These are phyloP conservation scores for Spergularia azorica DNA, from an alignment of 179 eudicot species.

Conservation along the genomic window DNA sequence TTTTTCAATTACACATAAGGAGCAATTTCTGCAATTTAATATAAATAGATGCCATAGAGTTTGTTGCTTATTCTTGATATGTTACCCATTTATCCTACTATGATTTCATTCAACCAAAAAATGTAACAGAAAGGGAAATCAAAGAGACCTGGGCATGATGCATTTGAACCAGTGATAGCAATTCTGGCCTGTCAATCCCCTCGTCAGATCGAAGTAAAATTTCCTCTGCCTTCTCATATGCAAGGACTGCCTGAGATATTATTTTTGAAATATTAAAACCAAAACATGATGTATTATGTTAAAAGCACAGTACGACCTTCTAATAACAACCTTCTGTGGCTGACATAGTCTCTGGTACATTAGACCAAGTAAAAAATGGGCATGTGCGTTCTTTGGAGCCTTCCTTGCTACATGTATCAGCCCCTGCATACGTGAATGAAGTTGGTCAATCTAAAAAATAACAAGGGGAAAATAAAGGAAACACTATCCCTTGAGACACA, in stretches of 20 bases:
- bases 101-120: background rate
- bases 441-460: background rate
- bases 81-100: background rate
- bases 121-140: background rate
- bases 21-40: background rate
- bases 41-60: background rate
- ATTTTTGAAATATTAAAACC: conserved; percentile 2
- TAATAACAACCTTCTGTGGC: conserved; percentile 73
- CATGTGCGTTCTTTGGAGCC: conserved; percentile 97
- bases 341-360: conserved; percentile 96
- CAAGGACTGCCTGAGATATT: conserved; percentile 59
- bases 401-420: conserved; percentile 87
- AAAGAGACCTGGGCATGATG: conserved; percentile 91
- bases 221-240: conserved; percentile 89
- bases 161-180: conserved; percentile 85
- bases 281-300: conserved; percentile 11
- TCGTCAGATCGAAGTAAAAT: conserved; percentile 83
- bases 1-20: background rate
- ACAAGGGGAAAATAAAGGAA: background rate
- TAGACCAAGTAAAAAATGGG: conserved; percentile 88
- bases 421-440: conserved; percentile 47
- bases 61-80: background rate
- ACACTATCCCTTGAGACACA: background rate
- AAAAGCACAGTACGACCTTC: conserved; percentile 20
- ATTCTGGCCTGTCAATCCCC: conserved; percentile 88